Evolutionary conservation across 2,329 filamentous ascomycete species (phyloP), one percentile per base, ranked within the genome.

Genomic region (Reticulascus tulasneorum): DNA sequence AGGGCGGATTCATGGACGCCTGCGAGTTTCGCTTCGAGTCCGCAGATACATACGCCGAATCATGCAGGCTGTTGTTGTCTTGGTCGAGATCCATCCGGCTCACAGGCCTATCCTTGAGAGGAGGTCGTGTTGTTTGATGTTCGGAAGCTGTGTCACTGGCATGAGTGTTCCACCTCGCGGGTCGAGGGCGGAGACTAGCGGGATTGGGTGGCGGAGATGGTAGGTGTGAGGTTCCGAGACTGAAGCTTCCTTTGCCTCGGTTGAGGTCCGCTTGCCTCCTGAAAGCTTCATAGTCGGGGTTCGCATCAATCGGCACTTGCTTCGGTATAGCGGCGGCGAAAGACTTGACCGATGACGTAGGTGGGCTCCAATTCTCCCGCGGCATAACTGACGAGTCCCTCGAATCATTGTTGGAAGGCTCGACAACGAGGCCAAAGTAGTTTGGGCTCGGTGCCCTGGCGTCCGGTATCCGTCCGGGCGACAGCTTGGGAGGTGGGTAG

Each of bases 251-350:
- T 29, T 59, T 66, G 31, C 65, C 60, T 27, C 64, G 63, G 47
- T 81, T 82, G 23, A 75, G 69, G 51, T 90, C 85, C n/a, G 79
- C 75, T 52, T 88, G 82, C 45, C 73, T 78, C 48, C 73, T 74
- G 55, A 94, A 91, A 3, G 84, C 83, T 55, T 91, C 86, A 45
- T 85, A 91, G n/a, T 89, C 82, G 7, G 84, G 77, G 50, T 90
- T 89, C 22, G 82, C 78, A 50, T 91, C 84, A 33, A 87, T 64
- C 0, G 86, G 75, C 7, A 88, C 64, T 45, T 82, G 74, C 44
- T 79, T 79, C 3, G 86, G 85, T 8, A 85, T 75, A 4, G 77
- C 74, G 12, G 81, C 76, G 15, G 73, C 77, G 35, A 84, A 86
- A 0, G 82, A 85, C 51, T 79, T 79, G 31, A 88, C 73, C 6